Evolutionary conservation across 768 basidiomycete genomes (phyloP).

Genomic region (Calocybe gangraenosa): DNA sequence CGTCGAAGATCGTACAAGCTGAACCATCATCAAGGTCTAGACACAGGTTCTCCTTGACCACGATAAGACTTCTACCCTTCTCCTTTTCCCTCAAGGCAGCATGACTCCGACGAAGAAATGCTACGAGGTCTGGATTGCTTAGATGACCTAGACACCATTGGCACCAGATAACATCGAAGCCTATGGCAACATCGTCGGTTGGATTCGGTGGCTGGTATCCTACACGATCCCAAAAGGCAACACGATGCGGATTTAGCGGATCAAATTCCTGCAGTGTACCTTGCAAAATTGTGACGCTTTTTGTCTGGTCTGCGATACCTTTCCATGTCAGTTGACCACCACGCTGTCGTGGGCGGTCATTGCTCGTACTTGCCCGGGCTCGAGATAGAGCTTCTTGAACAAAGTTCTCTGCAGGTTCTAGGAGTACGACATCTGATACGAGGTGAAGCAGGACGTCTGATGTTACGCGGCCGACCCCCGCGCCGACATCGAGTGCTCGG

Average conservation of each 20-base stretch:
- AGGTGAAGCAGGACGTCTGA: constrained; percentile 86
- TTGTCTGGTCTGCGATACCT: constrained; percentile 57
- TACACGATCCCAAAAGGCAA: constrained; percentile 57
- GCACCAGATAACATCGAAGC: constrained; percentile 92
- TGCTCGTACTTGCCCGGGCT: constrained; percentile 29
- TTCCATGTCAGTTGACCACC: constrained; percentile 47
- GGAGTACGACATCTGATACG: constrained; percentile 79
- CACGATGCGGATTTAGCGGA: constrained; percentile 48
- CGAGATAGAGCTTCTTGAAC: constrained; percentile 62
- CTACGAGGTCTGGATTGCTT: constrained; percentile 67
- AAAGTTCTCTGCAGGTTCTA: constrained; percentile 84
- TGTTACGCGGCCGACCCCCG: constrained; percentile 92
- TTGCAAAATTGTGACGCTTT: constrained; percentile 77
- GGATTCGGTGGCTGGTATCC: constrained; percentile 50
- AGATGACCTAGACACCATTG: constrained; percentile 97
- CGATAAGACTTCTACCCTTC: constrained; percentile 53
- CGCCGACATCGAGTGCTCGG: constrained; percentile 88
- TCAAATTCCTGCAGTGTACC: constrained; percentile 80
- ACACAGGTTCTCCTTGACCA: constrained; percentile 93
- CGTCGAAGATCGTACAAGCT: constrained; percentile 64
- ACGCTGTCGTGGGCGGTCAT: constrained; percentile 15
- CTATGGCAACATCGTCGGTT: constrained; percentile 44
- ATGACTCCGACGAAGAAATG: constrained; percentile 65
- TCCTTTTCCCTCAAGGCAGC: constrained; percentile 49
- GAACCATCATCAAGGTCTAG: constrained; percentile 46